Conservation (phyloP, 2,329 filamentous ascomycete species). For the Fusarium kyushuense region DNA sequence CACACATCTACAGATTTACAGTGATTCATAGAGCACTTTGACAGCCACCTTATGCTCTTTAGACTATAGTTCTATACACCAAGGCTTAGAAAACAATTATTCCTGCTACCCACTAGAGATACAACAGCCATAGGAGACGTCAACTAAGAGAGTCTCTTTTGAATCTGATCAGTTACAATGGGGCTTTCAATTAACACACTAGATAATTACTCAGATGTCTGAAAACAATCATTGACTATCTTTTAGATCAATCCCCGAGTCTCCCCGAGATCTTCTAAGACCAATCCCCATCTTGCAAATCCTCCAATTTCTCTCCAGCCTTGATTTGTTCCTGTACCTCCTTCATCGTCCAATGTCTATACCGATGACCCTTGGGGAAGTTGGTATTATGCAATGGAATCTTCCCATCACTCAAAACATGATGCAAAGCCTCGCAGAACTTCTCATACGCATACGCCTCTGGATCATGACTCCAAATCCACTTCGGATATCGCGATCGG, state of each 20-base stretch:
- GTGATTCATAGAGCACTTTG: too few species aligned
- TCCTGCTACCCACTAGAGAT: too few species aligned
- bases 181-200: too few species aligned
- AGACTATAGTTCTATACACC: too few species aligned
- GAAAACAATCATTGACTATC: too few species aligned
- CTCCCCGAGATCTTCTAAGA: neutral
- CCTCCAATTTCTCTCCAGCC: constrained; percentile 31
- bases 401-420: constrained; percentile 23
- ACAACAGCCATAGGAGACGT: too few species aligned
- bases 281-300: constrained; percentile 37
- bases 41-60: too few species aligned
- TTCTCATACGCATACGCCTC: constrained; percentile 37
- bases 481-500: constrained; percentile 27
- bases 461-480: constrained; percentile 35
- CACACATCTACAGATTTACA: too few species aligned
- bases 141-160: too few species aligned
- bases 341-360: constrained; percentile 36
- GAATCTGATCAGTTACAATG: too few species aligned
- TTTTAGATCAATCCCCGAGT: fast-evolving
- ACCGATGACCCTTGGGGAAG: constrained; percentile 30
- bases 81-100: too few species aligned
- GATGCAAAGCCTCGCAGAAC: constrained; percentile 32
- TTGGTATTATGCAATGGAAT: constrained; percentile 32
- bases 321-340: constrained; percentile 33
- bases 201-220: too few species aligned